Evolutionary conservation across 2,329 filamentous ascomycete species (phyloP), one percentile per base, ranked within the genome.

Genomic region (Fusarium pseudocircinatum): DNA sequence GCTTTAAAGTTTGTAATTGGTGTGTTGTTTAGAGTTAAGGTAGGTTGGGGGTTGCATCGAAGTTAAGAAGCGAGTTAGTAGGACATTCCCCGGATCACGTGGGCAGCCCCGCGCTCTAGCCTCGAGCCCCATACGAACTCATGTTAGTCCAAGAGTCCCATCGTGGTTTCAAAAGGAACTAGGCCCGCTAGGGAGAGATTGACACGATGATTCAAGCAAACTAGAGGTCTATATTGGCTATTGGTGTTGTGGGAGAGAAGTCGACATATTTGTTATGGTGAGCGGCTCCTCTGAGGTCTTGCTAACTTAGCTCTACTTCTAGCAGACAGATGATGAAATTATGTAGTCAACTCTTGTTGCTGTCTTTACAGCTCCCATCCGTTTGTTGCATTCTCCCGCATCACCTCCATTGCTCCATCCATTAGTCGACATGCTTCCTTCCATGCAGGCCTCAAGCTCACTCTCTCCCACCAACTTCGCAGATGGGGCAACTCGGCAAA

Each of bases 271-370:
- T 46, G 13, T 20, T 18, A 10, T 22, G 7, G 16, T 16, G n/a
- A 12, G 6, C 2, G 6, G 42, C 15, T 24, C n/a, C n/a, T 12
- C 22, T 18, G 8, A 18, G n/a, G 14, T 18, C 39, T 24, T 24
- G n/a, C n/a, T 18, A 18, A 7, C n/a, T 12, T n/a, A 1, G 15
- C n/a, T 43, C 15, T 3, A 12, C n/a, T 42, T 15, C 40, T 7
- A 16, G 9, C 7, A 16, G 18, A 40, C 42, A 12, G 4, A 12
- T 24, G 42, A 26, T 12, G 4, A 44, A 20, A 14, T 12, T 26
- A 26, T 20, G 1, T 10, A 44, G 16, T 12, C 12, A 20, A 44
- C 4, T 14, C 1, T 44, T 12, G 0, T 9, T 13, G 7, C 18
- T 46, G 6, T 9, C 8, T 7, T 28, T 46, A 22, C 13, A 28